phyloP scores from a whole-genome alignment of 768 basidiomycete species.

The Boletus subparvulus region DNA sequence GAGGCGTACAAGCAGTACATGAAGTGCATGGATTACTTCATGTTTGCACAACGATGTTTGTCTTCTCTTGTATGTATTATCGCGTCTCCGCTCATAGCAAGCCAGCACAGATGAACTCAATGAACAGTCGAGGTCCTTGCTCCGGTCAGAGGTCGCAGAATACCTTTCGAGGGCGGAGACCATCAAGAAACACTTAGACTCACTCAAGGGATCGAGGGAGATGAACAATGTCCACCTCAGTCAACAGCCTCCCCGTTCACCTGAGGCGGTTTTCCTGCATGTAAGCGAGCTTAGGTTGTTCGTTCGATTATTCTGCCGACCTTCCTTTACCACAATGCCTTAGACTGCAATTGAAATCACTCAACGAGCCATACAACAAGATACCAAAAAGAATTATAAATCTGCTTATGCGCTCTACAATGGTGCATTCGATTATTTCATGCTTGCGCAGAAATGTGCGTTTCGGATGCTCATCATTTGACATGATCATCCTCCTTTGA shows the following conservation, averaged over 20 bases:
- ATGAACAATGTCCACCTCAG: neutral
- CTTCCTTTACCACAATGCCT: neutral
- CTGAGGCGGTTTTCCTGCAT: slow-evolving; percentile 17
- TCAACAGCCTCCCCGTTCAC: slow-evolving; percentile 10
- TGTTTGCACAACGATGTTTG: slow-evolving; percentile 90
- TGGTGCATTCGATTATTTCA: slow-evolving; percentile 94
- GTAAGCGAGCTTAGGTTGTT: neutral
- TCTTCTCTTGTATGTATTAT: neutral
- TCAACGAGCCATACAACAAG: slow-evolving; percentile 85
- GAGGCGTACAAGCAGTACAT: slow-evolving; percentile 94
- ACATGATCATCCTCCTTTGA: neutral
- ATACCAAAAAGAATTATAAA: slow-evolving; percentile 84
- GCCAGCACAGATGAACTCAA: slow-evolving; percentile 67
- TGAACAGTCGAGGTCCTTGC: slow-evolving; percentile 81
- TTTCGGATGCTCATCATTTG: neutral
- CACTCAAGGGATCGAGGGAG: neutral
- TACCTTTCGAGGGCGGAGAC: slow-evolving; percentile 89
- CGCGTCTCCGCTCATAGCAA: slow-evolving; percentile 3
- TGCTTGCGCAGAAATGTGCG: slow-evolving; percentile 89
- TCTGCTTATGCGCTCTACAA: slow-evolving; percentile 92
- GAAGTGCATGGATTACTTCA: slow-evolving; percentile 94
- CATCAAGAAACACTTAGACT: slow-evolving; percentile 73
- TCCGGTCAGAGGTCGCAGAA: slow-evolving; percentile 81
- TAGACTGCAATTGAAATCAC: slow-evolving; percentile 84
- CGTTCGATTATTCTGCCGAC: neutral